These are phyloP conservation scores for Termitomyces sp. DNA, from an alignment of 768 basidiomycete genomes.

Conservation along the genomic window DNA sequence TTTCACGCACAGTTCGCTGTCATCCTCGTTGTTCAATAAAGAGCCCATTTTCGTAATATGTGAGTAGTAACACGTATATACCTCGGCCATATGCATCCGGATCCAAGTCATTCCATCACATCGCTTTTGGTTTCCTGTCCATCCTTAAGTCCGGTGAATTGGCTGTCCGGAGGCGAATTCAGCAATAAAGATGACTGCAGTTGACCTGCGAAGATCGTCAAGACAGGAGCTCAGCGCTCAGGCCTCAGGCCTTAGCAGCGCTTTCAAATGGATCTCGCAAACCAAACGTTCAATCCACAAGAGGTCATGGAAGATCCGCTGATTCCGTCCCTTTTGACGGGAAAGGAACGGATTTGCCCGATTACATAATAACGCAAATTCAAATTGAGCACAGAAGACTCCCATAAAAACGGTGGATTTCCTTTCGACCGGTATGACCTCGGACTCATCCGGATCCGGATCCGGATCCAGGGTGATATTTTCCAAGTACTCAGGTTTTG, in stretches of 20 bases:
- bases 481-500: neutral
- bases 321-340: neutral
- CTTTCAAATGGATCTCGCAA: too few relatives aligned
- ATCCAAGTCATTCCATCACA: neutral
- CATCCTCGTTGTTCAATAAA: neutral
- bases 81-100: too few relatives aligned
- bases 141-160: neutral
- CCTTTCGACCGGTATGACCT: slow-evolving; percentile 8
- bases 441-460: too few relatives aligned
- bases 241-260: too few relatives aligned
- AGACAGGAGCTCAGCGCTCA: too few relatives aligned
- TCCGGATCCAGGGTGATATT: neutral
- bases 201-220: too few relatives aligned
- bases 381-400: too few relatives aligned
- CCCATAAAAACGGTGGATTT: neutral
- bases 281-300: too few relatives aligned
- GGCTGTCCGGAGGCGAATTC: too few relatives aligned
- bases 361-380: neutral
- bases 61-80: neutral
- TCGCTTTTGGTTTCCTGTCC: slow-evolving; percentile 12
- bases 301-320: neutral
- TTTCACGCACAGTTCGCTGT: neutral
- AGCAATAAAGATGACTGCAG: too few relatives aligned
- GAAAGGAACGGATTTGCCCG: neutral
- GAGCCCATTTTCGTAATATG: neutral